Percentiles rank a stretch among this genome's conserved stretches.
Conservation (phyloP, 1,139 yeast species). For the Kodamaea sp. region DNA sequence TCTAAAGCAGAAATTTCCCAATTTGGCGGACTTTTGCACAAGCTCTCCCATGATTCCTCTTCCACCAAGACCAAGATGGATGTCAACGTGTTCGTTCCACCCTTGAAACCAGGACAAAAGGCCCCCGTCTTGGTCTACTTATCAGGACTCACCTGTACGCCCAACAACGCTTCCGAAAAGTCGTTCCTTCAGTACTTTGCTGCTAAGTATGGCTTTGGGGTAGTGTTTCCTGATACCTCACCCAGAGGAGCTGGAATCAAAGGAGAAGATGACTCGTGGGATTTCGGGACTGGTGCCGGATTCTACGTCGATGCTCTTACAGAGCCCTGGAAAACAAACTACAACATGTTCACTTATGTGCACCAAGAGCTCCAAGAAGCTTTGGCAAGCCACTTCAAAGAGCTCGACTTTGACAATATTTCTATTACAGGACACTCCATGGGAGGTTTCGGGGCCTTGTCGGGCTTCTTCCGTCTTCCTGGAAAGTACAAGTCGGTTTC, state of each 20-base stretch:
- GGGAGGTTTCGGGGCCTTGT: constrained; percentile 96
- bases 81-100: constrained; percentile 80
- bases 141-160: constrained; percentile 92
- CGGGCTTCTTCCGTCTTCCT: constrained; percentile 74
- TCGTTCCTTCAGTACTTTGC: constrained; percentile 87
- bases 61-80: constrained; percentile 74
- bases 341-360: constrained; percentile 85
- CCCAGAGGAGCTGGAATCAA: constrained; percentile 87
- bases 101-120: constrained; percentile 30
- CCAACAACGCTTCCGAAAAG: constrained; percentile 93
- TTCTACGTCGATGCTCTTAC: constrained; percentile 85
- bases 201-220: constrained; percentile 76
- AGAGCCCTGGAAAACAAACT: constrained; percentile 69
- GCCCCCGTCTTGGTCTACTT: constrained; percentile 79
- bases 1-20: constrained; percentile 59
- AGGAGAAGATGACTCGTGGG: constrained; percentile 85
- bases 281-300: constrained; percentile 95
- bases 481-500: constrained; percentile 77
- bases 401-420: constrained; percentile 58
- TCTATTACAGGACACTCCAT: constrained; percentile 93
- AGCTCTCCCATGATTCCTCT: constrained; percentile 71
- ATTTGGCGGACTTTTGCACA: constrained; percentile 76
- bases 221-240: constrained; percentile 94
- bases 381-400: constrained; percentile 47
- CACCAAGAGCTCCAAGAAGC: constrained; percentile 66